Conservation (phyloP, 2,329 filamentous ascomycete species). For the Malbranchea cinnamomea region DNA sequence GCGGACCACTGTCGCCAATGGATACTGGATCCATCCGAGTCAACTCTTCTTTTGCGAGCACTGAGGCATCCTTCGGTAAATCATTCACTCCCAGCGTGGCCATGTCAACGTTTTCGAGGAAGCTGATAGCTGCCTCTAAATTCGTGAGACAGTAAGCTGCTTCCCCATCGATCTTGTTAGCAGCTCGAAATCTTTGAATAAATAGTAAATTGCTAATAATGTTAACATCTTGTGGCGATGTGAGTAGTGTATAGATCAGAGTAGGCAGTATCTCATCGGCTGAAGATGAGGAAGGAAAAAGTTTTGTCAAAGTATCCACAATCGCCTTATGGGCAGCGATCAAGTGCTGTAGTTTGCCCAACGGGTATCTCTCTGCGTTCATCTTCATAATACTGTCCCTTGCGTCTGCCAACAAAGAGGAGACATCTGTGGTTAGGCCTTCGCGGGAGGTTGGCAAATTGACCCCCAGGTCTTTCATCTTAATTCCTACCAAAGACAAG, state of each 20-base stretch:
- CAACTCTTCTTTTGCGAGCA: constrained; percentile 28
- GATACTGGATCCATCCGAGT: constrained; percentile 14
- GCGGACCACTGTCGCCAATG: constrained; percentile 5
- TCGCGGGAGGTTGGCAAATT: constrained; percentile 50
- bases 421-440: constrained; percentile 52
- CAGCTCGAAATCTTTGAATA: constrained; percentile 78
- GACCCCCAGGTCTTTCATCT: constrained; percentile 67
- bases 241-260: constrained; percentile 90
- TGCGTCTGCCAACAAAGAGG: constrained; percentile 56
- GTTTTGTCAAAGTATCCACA: constrained; percentile 62
- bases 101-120: constrained; percentile 87
- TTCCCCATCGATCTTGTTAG: constrained; percentile 78
- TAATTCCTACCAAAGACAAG: constrained; percentile 79
- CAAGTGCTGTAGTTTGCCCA: constrained; percentile 80
- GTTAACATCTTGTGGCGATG: constrained; percentile 72
- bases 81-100: constrained; percentile 76
- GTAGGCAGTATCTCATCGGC: constrained; percentile 96
- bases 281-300: constrained; percentile 61
- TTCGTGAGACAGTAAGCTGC: constrained; percentile 94
- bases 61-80: constrained; percentile 50
- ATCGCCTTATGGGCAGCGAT: constrained; percentile 86
- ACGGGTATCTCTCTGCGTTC: constrained; percentile 72
- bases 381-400: constrained; percentile 60
- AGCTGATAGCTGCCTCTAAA: constrained; percentile 84
- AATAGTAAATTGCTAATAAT: constrained; percentile 92